A percentile compares a stretch with the other conserved stretches of the same genome.
Conservation (phyloP, 345 rosid genomes). For the Laguncularia racemosa region DNA sequence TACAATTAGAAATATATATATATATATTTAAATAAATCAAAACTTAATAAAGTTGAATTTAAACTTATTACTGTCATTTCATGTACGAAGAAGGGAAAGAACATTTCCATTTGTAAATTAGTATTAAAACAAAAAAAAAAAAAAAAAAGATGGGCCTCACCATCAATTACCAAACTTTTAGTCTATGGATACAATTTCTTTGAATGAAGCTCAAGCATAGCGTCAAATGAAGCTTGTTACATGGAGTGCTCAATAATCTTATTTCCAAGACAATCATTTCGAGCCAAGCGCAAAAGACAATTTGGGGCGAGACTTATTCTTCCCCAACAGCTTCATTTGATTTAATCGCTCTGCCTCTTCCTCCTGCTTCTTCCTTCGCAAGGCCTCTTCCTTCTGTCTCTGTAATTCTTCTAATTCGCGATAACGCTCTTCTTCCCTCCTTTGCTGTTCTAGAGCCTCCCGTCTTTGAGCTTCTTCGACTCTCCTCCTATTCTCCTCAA, state of each 20-base stretch:
- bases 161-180: no score
- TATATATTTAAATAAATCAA: no score
- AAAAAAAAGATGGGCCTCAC: no score
- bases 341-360: constrained; percentile 87
- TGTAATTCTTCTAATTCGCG: constrained; percentile 77
- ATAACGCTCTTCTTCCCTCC: constrained; percentile 77
- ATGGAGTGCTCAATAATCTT: not conserved
- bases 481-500: constrained; percentile 66
- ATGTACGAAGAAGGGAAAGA: no score
- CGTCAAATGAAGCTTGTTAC: no score
- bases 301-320: constrained; percentile 93
- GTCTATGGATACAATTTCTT: no score
- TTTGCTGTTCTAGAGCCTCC: constrained; percentile 84
- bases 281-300: constrained; percentile 82
- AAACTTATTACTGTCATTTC: no score
- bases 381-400: constrained; percentile 74
- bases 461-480: constrained; percentile 76
- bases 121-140: no score
- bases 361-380: constrained; percentile 77
- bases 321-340: constrained; percentile 90
- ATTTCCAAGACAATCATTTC: constrained; percentile 33
- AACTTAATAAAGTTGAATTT: no score
- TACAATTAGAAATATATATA: no score
- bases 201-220: no score
- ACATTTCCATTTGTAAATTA: no score